Evolutionary conservation across 2,329 filamentous ascomycete genomes (phyloP), one percentile per base, ranked within the genome.

Genomic region (Rutstroemia sp.): DNA sequence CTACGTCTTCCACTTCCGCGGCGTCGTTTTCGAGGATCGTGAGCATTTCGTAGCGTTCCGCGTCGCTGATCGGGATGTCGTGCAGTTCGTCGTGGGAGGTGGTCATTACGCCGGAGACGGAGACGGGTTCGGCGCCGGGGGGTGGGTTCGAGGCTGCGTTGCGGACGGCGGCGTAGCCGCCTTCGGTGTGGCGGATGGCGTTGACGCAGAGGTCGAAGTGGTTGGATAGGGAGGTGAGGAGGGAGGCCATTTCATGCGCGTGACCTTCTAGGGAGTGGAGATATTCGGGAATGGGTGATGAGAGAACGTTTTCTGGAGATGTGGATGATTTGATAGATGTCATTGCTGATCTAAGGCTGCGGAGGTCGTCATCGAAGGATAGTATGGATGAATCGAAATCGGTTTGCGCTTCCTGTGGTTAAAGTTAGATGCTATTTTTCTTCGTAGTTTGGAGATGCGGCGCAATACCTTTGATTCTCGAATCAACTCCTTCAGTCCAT

Each of bases 151-250:
- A 86, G 45, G 85, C 86, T 0, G 83, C 86, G 61, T 83, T 86
- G 51, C 81, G 79, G 10, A 84, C 81, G 5, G 86, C 87, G 5
- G 83, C 86, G 12, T 84, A 83, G 5, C 86, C 88, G 30, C 87
- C 88, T 73, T 96, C 91, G 3, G 92, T 96, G 51, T 92, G 90
- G 58, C 91, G 88, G 45, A 96, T 86, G 0, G 92, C 92, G 1
- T 87, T 92, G 14, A 95, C 89, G 70, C 92, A 96, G 61, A 95
- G 82, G 70, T 97, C 92, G 69, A 96, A 96, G 72, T 97, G 92
- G 25, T 81, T 82, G 7, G 90, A 91, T 4, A 97, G 76, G 0
- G 87, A 90, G 56, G 89, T 82, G 1, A 97, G 80, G 5, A 90
- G 79, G 57, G 86, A 79, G 5, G 92, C 92, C 84, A 95, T 92